Evolutionary conservation across 176 grass and related monocot species (phyloP).

Genomic region (Puccinellia tenuiflora): DNA sequence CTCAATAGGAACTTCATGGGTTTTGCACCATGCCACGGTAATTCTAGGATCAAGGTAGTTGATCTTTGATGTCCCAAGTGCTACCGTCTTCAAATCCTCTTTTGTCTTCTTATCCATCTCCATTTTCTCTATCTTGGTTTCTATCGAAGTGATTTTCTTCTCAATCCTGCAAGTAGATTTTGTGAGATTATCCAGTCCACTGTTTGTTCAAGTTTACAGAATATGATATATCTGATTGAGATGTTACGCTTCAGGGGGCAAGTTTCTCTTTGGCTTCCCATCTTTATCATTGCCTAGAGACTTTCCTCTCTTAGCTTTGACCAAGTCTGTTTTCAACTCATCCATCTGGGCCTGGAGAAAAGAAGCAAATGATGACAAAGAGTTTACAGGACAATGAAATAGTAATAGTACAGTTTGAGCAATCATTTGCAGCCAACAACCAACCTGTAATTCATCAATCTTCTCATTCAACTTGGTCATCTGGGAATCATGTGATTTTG

Average conservation of each 20-base stretch:
- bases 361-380: slow-evolving; percentile 1
- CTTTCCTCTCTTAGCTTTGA: slow-evolving; percentile 71
- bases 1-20: slow-evolving; percentile 96
- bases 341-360: slow-evolving; percentile 56
- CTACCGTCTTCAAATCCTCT: slow-evolving; percentile 92
- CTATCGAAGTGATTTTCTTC: slow-evolving; percentile 61
- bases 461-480: slow-evolving; percentile 90
- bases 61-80: slow-evolving; percentile 94
- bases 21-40: slow-evolving; percentile 96
- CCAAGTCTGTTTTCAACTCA: slow-evolving; percentile 72
- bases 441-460: slow-evolving; percentile 84
- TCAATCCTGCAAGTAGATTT: slow-evolving; percentile 65
- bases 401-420: neutral
- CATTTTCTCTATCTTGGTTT: slow-evolving; percentile 89
- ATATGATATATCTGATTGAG: slow-evolving; percentile 14
- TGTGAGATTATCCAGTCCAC: slow-evolving; percentile 3
- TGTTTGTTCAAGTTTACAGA: slow-evolving; percentile 19
- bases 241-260: slow-evolving; percentile 71
- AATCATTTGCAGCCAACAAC: slow-evolving; percentile 16
- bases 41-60: slow-evolving; percentile 99
- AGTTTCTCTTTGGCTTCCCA: slow-evolving; percentile 76
- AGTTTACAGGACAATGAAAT: neutral
- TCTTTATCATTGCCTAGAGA: slow-evolving; percentile 75
- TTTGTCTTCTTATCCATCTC: slow-evolving; percentile 84
- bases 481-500: slow-evolving; percentile 91